Evolutionary conservation across 176 grass and related monocot species (phyloP), one percentile per base, ranked within the genome.

Genomic region (Ananas comosus): DNA sequence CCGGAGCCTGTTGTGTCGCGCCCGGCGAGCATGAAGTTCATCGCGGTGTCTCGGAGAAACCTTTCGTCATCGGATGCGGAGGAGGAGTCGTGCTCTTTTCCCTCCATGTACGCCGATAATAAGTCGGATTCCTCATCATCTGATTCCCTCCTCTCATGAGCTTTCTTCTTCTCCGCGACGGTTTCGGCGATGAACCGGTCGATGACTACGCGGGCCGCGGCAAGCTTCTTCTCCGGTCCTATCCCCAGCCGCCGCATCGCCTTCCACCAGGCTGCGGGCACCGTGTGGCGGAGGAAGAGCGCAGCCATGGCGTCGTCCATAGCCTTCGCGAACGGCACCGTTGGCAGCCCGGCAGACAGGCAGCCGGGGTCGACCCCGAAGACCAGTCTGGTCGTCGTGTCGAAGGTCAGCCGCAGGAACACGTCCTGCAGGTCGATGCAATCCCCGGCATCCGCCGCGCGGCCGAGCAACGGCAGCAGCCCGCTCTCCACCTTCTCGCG

Each of bases 11-110:
- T 91, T 0, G 91, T 96, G 70, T 96, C 91, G 12, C 91, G 80
- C 7, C 91, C 91, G 48, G 88, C 91, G 53, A 96, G 82, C 72
- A 91, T 42, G 22, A 96, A 83, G 77, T 88, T 96, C 49, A 96
- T 56, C 16, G 82, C 74, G 2, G 88, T 96, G 74, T 96, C 91
- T 0, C 91, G 75, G 13, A 96, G 10, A 63, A 83, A 86, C 72
- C 66, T 80, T 54, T 86, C 65, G 2, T 78, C 70, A 1, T 11
- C 16, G 17, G 16, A 80, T 50, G 33, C 57, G 4, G 33, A 42
- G 4, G 33, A 42, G 4, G 33, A 7, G 33, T 7, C 33, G 4
- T 42, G 4, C 58, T 76, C 71, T 0, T 85, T 76, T 48, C 75
- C 17, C 12, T 82, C 74, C 53, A 96, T 88, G 52, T 82, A 86